Percentiles rank a stretch among this genome's conserved stretches.
phyloP scores from a whole-genome alignment of 345 rosid genomes.

The Salix suchowensis region DNA sequence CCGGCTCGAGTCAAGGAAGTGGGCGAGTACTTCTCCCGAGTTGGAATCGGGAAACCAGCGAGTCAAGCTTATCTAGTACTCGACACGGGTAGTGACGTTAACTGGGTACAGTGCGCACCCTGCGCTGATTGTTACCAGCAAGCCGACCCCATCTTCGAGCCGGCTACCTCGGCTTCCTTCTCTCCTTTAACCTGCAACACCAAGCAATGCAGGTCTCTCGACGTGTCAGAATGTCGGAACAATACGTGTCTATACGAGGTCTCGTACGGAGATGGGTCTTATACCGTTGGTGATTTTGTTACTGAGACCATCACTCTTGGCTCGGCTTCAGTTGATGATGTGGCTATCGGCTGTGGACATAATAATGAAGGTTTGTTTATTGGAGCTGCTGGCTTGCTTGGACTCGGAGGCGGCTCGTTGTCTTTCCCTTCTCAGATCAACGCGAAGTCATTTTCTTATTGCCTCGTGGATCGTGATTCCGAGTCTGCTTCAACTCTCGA shows the following conservation, averaged over 20 bases:
- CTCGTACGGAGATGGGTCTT: slow-evolving; percentile 89
- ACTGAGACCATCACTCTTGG: slow-evolving; percentile 73
- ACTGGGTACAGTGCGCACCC: slow-evolving; percentile 87
- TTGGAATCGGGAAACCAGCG: slow-evolving; percentile 75
- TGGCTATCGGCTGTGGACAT: slow-evolving; percentile 88
- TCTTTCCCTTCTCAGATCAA: slow-evolving; percentile 77
- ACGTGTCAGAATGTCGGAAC: slow-evolving; percentile 61
- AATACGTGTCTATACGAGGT: slow-evolving; percentile 73
- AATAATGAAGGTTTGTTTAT: slow-evolving; percentile 70
- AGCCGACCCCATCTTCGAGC: slow-evolving; percentile 79
- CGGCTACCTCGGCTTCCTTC: slow-evolving; percentile 60
- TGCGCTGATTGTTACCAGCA: slow-evolving; percentile 88
- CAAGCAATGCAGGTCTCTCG: slow-evolving; percentile 58
- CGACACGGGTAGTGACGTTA: slow-evolving; percentile 88
- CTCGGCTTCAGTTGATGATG: slow-evolving; percentile 44
- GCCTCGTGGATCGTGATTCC: slow-evolving; percentile 91
- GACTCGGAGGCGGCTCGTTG: slow-evolving; percentile 80
- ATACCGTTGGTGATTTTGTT: slow-evolving; percentile 73
- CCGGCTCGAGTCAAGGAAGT: slow-evolving; percentile 82
- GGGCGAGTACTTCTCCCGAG: slow-evolving; percentile 94
- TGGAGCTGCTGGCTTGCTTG: slow-evolving; percentile 86
- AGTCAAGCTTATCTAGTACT: slow-evolving; percentile 66
- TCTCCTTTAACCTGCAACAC: slow-evolving; percentile 58
- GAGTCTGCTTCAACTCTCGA: slow-evolving; percentile 72
- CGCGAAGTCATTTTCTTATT: slow-evolving; percentile 61